phyloP scores from a whole-genome alignment of 2,329 filamentous ascomycete genomes.

The Phaeosphaeria sp. region DNA sequence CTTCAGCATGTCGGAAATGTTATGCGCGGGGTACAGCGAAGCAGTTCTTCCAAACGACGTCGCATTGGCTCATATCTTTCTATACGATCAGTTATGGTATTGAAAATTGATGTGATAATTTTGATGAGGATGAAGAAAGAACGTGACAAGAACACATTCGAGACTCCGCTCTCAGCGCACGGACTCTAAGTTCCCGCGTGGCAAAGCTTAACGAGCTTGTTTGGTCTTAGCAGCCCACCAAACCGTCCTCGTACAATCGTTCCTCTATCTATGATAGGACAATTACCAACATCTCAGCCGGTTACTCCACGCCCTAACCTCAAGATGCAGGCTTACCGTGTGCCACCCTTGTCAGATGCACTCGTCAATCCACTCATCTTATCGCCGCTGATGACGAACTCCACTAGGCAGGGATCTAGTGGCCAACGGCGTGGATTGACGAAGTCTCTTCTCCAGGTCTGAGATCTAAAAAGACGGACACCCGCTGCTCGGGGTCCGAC shows the following conservation, averaged over 20 bases:
- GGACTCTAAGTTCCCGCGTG: background rate
- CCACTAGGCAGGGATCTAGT: conserved; percentile 11
- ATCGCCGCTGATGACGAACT: conserved; percentile 17
- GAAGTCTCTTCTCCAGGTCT: conserved; percentile 4
- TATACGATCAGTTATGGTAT: no score
- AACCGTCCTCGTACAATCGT: background rate
- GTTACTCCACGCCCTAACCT: conserved; percentile 5
- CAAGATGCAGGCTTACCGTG: conserved; percentile 1
- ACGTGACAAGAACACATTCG: no score
- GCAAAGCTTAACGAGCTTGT: conserved; percentile 9
- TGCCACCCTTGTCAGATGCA: conserved; percentile 4
- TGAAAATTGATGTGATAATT: background rate
- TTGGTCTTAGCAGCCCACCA: background rate
- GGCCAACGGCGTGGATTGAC: conserved; percentile 10
- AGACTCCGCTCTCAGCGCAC: background rate
- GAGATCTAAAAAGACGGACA: background rate
- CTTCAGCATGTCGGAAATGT: no score
- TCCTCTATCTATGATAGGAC: background rate
- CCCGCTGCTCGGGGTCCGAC: background rate
- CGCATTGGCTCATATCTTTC: no score
- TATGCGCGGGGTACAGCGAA: no score
- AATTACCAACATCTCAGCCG: background rate
- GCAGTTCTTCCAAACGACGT: no score
- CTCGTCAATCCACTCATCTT: conserved; percentile 1
- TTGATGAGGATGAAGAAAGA: background rate